Percentiles rank a stretch among this genome's conserved stretches.
Conservation (phyloP, 495 filamentous ascomycete species). For the Saxophila tyrrhenica region DNA sequence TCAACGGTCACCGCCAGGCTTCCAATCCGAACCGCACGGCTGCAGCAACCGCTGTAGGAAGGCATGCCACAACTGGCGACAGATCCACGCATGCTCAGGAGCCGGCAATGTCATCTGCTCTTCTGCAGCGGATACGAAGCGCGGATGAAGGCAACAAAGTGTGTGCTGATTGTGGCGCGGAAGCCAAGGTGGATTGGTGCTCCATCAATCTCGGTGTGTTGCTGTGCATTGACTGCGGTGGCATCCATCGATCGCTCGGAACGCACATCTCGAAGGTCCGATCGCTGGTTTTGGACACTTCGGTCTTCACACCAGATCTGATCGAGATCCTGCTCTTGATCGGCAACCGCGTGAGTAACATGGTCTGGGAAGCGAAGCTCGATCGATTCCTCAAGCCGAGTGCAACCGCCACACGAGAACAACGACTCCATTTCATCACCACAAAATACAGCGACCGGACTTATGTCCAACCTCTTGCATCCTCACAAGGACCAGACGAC, state of each 20-base stretch:
- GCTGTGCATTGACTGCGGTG: slow-evolving; percentile 95
- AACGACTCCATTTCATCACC: slow-evolving; percentile 84
- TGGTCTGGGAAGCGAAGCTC: slow-evolving; percentile 86
- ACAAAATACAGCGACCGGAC: slow-evolving; percentile 81
- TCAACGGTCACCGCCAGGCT: slow-evolving; percentile 41
- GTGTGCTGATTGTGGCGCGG: slow-evolving; percentile 92
- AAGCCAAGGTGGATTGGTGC: slow-evolving; percentile 92
- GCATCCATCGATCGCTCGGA: slow-evolving; percentile 90
- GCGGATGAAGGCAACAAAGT: slow-evolving; percentile 85
- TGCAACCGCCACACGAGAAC: slow-evolving; percentile 70
- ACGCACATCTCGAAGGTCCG: slow-evolving; percentile 97
- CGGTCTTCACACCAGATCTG: slow-evolving; percentile 89
- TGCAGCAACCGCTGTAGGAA: slow-evolving; percentile 48
- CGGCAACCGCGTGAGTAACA: slow-evolving; percentile 90
- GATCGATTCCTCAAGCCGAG: slow-evolving; percentile 60
- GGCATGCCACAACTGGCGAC: slow-evolving; percentile 83
- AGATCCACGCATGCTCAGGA: slow-evolving; percentile 62
- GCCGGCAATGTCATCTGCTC: slow-evolving; percentile 62
- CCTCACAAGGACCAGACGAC: slow-evolving; percentile 78
- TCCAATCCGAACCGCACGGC: slow-evolving; percentile 42
- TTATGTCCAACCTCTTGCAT: slow-evolving; percentile 66
- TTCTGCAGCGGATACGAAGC: slow-evolving; percentile 78
- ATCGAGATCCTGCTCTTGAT: slow-evolving; percentile 87
- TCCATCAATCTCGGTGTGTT: slow-evolving; percentile 96
- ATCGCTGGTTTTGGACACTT: slow-evolving; percentile 88